phyloP scores from a whole-genome alignment of 805 yeast species.

The Cyberlindnera bimundalis region DNA sequence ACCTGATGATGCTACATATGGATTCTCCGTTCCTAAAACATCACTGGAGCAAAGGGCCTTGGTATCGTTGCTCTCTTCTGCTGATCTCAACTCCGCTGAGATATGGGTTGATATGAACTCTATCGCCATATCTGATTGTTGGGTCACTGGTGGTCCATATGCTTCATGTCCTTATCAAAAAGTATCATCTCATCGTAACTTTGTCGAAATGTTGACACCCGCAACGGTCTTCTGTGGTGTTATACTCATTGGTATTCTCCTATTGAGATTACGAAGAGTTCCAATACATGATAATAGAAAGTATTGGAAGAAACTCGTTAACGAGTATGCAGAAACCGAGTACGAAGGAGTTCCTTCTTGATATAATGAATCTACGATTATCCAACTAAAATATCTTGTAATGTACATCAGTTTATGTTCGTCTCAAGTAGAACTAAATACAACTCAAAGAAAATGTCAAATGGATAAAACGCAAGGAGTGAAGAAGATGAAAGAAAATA shows the following conservation, averaged over 20 bases:
- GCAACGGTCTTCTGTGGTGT: slow-evolving; percentile 56
- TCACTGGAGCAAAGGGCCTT: slow-evolving; percentile 43
- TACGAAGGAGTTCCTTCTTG: slow-evolving; percentile 86
- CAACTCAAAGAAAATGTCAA: no score
- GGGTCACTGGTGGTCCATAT: slow-evolving; percentile 80
- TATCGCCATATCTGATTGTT: slow-evolving; percentile 67
- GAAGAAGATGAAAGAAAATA: background rate
- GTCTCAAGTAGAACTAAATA: no score
- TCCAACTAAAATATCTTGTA: no score
- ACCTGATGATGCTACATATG: slow-evolving; percentile 12
- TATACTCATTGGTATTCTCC: slow-evolving; percentile 43
- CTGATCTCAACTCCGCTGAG: slow-evolving; percentile 30
- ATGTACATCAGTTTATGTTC: no score
- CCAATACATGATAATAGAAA: slow-evolving; percentile 73
- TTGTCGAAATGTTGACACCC: slow-evolving; percentile 63
- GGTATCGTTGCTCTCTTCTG: slow-evolving; percentile 16
- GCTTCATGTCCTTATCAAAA: slow-evolving; percentile 76
- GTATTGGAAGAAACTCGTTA: slow-evolving; percentile 56
- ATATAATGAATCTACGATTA: slow-evolving; percentile 1
- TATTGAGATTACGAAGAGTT: slow-evolving; percentile 53
- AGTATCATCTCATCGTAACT: slow-evolving; percentile 49
- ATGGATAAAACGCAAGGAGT: no score
- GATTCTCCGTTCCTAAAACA: slow-evolving; percentile 46
- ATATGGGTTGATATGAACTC: slow-evolving; percentile 85
- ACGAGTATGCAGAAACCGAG: slow-evolving; percentile 56